phyloP scores from a whole-genome alignment of 1,284 basidiomycete species.

The Sanghuangporus baumii region DNA sequence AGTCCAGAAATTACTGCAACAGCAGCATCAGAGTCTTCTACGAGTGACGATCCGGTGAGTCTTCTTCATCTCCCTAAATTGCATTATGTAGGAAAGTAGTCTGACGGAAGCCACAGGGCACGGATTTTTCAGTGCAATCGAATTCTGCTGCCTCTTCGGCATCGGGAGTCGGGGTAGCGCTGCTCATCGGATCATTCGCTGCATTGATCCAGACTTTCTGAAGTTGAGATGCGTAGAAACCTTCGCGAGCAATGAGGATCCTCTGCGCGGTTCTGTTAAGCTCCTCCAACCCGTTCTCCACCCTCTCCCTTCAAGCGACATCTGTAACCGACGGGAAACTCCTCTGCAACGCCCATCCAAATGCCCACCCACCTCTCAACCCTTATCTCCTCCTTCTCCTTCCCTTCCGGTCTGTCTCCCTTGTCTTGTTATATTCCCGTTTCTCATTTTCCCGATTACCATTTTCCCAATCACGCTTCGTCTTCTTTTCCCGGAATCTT shows the following conservation, averaged over 20 bases:
- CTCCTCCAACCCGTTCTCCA: neutral
- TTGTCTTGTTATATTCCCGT: neutral
- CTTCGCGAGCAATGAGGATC: neutral
- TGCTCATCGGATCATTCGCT: constrained; percentile 5
- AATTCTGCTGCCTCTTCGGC: constrained; percentile 1
- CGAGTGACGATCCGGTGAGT: constrained; percentile 1
- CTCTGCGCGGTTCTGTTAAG: neutral
- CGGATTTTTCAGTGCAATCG: neutral
- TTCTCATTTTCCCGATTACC: no score
- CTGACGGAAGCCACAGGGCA: neutral
- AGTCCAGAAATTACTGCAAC: neutral
- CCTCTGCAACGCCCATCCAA: neutral
- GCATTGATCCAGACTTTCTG: constrained; percentile 1
- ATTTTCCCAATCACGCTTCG: neutral
- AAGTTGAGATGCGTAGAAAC: neutral
- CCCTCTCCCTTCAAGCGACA: neutral
- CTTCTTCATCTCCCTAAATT: neutral
- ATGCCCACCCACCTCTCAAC: neutral
- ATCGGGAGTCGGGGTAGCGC: constrained; percentile 1
- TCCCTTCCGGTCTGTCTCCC: neutral
- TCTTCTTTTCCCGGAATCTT: neutral
- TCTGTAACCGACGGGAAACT: neutral
- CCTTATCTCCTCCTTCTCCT: neutral
- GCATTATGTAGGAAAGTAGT: neutral
- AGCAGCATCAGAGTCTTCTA: neutral